A percentile compares a stretch with the other conserved stretches of the same genome.
Conservation (phyloP, 1,284 basidiomycete genomes). For the Naganishia albida region DNA sequence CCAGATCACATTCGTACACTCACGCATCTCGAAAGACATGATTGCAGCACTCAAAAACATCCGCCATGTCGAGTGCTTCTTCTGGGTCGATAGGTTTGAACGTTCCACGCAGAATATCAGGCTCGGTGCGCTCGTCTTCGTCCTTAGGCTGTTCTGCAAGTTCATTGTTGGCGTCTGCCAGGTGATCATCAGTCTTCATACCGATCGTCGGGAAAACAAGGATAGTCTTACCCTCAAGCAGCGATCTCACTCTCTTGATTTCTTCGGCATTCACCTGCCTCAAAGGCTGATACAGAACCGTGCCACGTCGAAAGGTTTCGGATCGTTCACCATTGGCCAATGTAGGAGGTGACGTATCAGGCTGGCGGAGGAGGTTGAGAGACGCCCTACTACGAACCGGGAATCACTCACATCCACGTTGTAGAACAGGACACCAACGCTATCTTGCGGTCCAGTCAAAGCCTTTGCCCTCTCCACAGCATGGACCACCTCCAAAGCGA, state of each 20-base stretch:
- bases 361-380: constrained; percentile 39
- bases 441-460: constrained; percentile 79
- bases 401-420: constrained; percentile 71
- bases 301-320: constrained; percentile 72
- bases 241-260: constrained; percentile 69
- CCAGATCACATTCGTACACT: constrained; percentile 37
- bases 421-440: constrained; percentile 84
- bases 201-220: constrained; percentile 25
- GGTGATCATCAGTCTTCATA: constrained; percentile 24
- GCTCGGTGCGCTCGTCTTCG: constrained; percentile 37
- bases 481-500: constrained; percentile 76
- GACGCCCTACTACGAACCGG: not conserved
- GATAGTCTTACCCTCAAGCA: constrained; percentile 64
- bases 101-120: constrained; percentile 42
- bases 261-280: constrained; percentile 74
- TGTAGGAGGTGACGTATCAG: constrained; percentile 54
- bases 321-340: constrained; percentile 55
- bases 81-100: constrained; percentile 44
- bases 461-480: constrained; percentile 87
- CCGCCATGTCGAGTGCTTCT: constrained; percentile 62
- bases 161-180: constrained; percentile 28
- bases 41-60: constrained; percentile 82
- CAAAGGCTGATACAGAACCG: constrained; percentile 74
- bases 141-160: constrained; percentile 19
- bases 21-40: constrained; percentile 84